phyloP scores from a whole-genome alignment of 2,329 filamentous ascomycete species.

The Aschersonia sp. region DNA sequence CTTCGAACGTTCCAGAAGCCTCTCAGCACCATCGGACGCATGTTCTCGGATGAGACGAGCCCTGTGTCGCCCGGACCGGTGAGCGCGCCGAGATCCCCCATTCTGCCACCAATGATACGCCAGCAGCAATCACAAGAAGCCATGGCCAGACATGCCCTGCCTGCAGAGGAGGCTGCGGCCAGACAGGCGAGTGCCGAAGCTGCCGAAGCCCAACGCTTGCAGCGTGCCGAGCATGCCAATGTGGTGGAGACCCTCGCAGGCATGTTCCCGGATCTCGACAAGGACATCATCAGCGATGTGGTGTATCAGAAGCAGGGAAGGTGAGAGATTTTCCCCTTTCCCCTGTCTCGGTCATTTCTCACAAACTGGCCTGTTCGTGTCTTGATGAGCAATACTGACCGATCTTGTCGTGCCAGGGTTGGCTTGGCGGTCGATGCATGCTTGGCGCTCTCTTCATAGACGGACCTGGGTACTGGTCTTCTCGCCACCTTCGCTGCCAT shows the following conservation, averaged over 20 bases:
- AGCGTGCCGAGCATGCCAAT: conserved; percentile 72
- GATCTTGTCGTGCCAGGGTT: conserved; percentile 37
- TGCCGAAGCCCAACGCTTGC: conserved; percentile 72
- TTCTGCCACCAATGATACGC: conserved; percentile 14
- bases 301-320: conserved; percentile 90
- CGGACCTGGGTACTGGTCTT: no score
- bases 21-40: conserved; percentile 80
- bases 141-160: conserved; percentile 30
- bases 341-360: no score
- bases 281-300: conserved; percentile 91
- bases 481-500: no score
- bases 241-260: conserved; percentile 86
- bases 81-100: conserved; percentile 2
- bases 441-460: conserved; percentile 46
- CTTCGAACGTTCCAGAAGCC: conserved; percentile 84
- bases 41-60: conserved; percentile 62
- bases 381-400: not conserved
- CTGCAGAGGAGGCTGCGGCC: conserved; percentile 76
- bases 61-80: conserved; percentile 20
- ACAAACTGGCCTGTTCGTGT: not conserved
- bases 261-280: conserved; percentile 94
- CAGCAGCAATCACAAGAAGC: conserved; percentile 4
- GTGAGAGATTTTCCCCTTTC: conserved; percentile 33
- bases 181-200: conserved; percentile 81
- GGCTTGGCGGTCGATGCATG: conserved; percentile 78